Conservation (phyloP, 495 filamentous ascomycete genomes). For the Talaromyces stipitatus region DNA sequence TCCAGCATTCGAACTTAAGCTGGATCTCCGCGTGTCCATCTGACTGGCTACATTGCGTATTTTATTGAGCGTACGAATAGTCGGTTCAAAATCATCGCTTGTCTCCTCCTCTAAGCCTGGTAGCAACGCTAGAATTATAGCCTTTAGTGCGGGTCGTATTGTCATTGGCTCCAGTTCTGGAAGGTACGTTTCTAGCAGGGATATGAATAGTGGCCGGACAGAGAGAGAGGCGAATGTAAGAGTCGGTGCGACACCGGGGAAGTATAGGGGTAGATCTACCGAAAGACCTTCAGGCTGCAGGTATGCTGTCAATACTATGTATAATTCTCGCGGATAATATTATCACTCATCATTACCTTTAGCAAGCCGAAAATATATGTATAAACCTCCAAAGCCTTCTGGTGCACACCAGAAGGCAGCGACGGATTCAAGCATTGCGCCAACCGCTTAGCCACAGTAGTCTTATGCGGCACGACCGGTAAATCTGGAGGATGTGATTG, state of each 20-base stretch:
- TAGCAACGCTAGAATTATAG: slow-evolving; percentile 74
- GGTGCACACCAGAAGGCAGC: slow-evolving; percentile 94
- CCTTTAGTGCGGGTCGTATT: slow-evolving; percentile 81
- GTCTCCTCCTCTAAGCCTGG: slow-evolving; percentile 94
- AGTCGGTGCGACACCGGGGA: slow-evolving; percentile 80
- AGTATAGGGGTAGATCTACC: slow-evolving; percentile 74
- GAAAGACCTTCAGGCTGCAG: slow-evolving; percentile 60
- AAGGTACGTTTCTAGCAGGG: slow-evolving; percentile 74
- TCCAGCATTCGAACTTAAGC: slow-evolving; percentile 46
- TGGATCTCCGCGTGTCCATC: slow-evolving; percentile 30
- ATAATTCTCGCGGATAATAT: not conserved
- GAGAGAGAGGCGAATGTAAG: slow-evolving; percentile 90
- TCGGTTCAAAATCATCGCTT: slow-evolving; percentile 92
- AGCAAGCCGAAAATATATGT: slow-evolving; percentile 64
- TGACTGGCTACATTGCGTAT: slow-evolving; percentile 62
- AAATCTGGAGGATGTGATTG: slow-evolving; percentile 73
- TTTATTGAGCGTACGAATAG: slow-evolving; percentile 66
- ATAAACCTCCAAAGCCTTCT: slow-evolving; percentile 94
- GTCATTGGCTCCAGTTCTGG: slow-evolving; percentile 58
- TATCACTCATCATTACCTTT: slow-evolving; percentile 15
- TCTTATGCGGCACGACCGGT: slow-evolving; percentile 72
- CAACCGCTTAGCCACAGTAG: slow-evolving; percentile 77
- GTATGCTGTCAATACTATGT: not conserved
- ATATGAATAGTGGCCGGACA: slow-evolving; percentile 74
- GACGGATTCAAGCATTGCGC: slow-evolving; percentile 92